Percentiles rank a stretch among this genome's conserved stretches.
Evolutionary conservation across 352 stramenopile genomes (phyloP).

Genomic region (Phytopythium boreale): DNA sequence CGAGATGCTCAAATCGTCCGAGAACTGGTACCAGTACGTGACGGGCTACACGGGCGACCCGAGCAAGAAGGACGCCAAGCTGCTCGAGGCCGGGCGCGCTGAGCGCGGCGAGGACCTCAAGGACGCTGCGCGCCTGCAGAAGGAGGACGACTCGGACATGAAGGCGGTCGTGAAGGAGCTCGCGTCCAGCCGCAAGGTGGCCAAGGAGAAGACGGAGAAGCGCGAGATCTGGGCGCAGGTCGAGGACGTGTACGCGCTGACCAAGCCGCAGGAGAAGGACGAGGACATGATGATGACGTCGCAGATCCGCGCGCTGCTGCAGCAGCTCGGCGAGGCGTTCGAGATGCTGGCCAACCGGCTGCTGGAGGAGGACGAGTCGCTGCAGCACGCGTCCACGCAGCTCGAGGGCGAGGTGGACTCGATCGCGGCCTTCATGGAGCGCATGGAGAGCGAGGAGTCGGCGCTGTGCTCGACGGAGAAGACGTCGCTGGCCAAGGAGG

Average conservation of each 20-base stretch:
- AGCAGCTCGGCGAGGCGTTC: constrained; percentile 84
- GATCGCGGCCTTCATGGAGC: constrained; percentile 88
- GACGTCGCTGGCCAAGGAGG: constrained; percentile 82
- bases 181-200: constrained; percentile 45
- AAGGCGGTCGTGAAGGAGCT: constrained; percentile 71
- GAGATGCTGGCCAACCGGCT: constrained; percentile 88
- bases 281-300: constrained; percentile 92
- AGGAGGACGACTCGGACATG: constrained; percentile 81
- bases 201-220: constrained; percentile 83
- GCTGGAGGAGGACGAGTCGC: constrained; percentile 79
- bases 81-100: constrained; percentile 60
- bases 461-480: constrained; percentile 81
- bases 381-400: constrained; percentile 80
- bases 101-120: constrained; percentile 76
- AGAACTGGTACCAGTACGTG: constrained; percentile 90
- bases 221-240: constrained; percentile 82
- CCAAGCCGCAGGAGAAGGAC: constrained; percentile 86
- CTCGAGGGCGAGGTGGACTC: constrained; percentile 84
- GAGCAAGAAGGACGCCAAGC: constrained; percentile 84
- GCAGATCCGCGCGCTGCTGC: constrained; percentile 82
- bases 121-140: constrained; percentile 76
- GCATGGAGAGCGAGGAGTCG: constrained; percentile 87
- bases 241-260: constrained; percentile 80
- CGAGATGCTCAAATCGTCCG: constrained; percentile 87
- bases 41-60: constrained; percentile 69